These are phyloP conservation scores for Colletotrichum sp. DNA, from an alignment of 2,329 filamentous ascomycete genomes.

Conservation along the genomic window DNA sequence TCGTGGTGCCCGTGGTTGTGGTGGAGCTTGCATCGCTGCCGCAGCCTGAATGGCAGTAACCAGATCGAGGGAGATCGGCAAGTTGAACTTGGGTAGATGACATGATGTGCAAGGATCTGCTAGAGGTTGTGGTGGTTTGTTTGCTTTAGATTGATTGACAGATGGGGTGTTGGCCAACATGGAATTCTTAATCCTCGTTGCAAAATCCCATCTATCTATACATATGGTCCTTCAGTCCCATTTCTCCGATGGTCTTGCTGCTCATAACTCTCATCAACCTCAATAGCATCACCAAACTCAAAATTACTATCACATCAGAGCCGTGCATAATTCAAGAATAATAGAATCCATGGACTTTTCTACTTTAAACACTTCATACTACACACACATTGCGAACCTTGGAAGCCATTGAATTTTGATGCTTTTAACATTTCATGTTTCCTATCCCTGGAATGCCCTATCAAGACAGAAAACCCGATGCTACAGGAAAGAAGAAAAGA, in stretches of 20 bases:
- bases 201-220: neutral
- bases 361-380: slow-evolving; percentile 29
- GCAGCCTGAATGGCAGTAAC: neutral
- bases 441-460: slow-evolving; percentile 34
- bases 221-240: neutral
- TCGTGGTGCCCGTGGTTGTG: neutral
- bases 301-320: neutral
- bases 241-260: neutral
- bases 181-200: neutral
- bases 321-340: neutral
- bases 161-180: neutral
- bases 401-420: slow-evolving; percentile 18
- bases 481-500: slow-evolving; percentile 27
- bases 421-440: slow-evolving; percentile 33
- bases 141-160: neutral
- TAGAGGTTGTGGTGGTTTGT: neutral
- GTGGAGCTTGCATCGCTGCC: neutral
- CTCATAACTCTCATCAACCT: neutral
- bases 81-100: neutral
- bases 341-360: slow-evolving; percentile 12
- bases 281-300: neutral
- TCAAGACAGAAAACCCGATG: slow-evolving; percentile 27
- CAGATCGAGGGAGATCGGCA: slow-evolving; percentile 12
- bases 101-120: slow-evolving; percentile 9
- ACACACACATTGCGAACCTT: neutral